These are phyloP conservation scores for Cryptosporidium meleagridis DNA, from an alignment of 169 alveolate species.

Conservation along the genomic window DNA sequence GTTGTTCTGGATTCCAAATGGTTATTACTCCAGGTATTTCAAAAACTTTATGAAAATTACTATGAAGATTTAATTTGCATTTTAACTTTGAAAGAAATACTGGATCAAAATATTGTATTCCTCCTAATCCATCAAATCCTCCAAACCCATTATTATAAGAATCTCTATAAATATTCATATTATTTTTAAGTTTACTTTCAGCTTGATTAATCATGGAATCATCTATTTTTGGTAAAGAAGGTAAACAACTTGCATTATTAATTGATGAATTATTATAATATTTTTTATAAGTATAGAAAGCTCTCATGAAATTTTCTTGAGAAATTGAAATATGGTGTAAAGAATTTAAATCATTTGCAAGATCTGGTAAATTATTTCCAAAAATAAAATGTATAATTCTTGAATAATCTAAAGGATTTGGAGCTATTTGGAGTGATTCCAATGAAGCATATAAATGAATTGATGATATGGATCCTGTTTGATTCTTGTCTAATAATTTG, in stretches of 20 bases:
- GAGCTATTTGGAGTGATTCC: slow-evolving; percentile 61
- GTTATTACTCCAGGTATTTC: slow-evolving; percentile 47
- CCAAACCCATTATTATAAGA: not conserved
- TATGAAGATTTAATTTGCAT: slow-evolving; percentile 42
- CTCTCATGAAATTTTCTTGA: slow-evolving; percentile 39
- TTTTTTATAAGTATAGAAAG: not conserved
- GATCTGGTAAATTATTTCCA: not conserved
- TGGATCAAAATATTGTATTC: slow-evolving; percentile 19
- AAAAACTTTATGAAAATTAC: slow-evolving; percentile 17
- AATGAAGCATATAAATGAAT: slow-evolving; percentile 50
- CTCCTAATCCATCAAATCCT: not conserved
- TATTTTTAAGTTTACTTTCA: not conserved
- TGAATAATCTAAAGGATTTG: slow-evolving; percentile 38
- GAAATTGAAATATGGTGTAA: slow-evolving; percentile 8
- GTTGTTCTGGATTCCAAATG: slow-evolving; percentile 56
- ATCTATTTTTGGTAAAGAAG: slow-evolving; percentile 17
- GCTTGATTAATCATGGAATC: slow-evolving; percentile 26
- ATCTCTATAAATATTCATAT: not conserved
- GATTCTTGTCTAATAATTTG: slow-evolving; percentile 41
- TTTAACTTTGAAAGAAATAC: slow-evolving; percentile 34
- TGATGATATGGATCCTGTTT: slow-evolving; percentile 39
- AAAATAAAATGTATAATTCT: slow-evolving; percentile 43
- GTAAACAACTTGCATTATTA: not conserved
- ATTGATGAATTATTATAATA: not conserved
- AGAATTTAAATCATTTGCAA: not conserved